A percentile compares a stretch with the other conserved stretches of the same genome.
phyloP scores from a whole-genome alignment of 495 filamentous ascomycete genomes.

The Penicillium maclennaniae region DNA sequence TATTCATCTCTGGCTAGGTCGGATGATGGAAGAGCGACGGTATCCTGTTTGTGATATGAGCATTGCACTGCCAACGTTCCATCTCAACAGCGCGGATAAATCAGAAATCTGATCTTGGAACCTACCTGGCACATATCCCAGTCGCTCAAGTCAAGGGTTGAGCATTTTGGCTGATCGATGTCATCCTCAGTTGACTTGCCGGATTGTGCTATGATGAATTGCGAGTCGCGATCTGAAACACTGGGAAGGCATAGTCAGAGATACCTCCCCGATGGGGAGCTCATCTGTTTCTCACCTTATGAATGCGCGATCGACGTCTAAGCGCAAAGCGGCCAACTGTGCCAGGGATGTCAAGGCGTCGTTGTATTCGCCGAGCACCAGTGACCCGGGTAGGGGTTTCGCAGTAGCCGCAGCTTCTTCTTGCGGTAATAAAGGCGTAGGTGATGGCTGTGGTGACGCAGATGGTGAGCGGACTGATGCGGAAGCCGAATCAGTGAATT shows the following conservation, averaged over 20 bases:
- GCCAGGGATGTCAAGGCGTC: constrained; percentile 53
- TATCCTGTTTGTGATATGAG: constrained; percentile 11
- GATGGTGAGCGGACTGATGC: constrained; percentile 10
- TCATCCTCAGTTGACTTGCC: constrained; percentile 38
- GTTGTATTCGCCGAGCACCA: constrained; percentile 40
- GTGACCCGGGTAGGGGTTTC: constrained; percentile 17
- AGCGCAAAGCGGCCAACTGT: constrained; percentile 46
- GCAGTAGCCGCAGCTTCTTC: neutral
- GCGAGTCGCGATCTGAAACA: constrained; percentile 55
- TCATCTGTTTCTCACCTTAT: constrained; percentile 27
- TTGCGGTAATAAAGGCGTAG: neutral
- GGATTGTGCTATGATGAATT: constrained; percentile 56
- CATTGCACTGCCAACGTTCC: neutral
- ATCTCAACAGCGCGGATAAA: neutral
- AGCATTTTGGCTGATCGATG: constrained; percentile 42
- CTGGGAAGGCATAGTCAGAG: constrained; percentile 16
- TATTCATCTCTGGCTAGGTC: constrained; percentile 17
- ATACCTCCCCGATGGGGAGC: neutral
- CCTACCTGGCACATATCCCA: constrained; percentile 45
- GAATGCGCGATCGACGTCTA: constrained; percentile 44
- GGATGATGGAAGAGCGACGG: constrained; percentile 35
- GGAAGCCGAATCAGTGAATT: neutral
- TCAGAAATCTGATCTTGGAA: neutral
- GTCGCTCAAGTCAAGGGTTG: constrained; percentile 31
- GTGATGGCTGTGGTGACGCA: constrained; percentile 7